Percentiles rank a stretch among this genome's conserved stretches.
These are phyloP conservation scores for Skeletonema costatum DNA, from an alignment of 108 stramenopile genomes.

Conservation along the genomic window DNA sequence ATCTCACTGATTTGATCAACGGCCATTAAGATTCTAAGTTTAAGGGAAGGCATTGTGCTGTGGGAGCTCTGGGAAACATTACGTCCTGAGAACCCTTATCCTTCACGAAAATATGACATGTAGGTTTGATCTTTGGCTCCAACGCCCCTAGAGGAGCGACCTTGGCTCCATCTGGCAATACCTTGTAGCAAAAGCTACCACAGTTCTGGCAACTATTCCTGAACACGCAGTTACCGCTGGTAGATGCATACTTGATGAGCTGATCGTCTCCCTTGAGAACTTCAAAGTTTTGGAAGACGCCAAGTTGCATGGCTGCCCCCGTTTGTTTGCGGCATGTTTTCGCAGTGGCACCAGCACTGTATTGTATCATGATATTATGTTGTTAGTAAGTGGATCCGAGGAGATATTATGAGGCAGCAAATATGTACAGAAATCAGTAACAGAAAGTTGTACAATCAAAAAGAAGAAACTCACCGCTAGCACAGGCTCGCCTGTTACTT, in stretches of 20 bases:
- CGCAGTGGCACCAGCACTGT: conserved; percentile 46
- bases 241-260: conserved; percentile 30
- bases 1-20: background rate
- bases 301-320: conserved; percentile 49
- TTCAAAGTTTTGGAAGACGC: conserved; percentile 36
- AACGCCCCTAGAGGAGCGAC: conserved; percentile 48
- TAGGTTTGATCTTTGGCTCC: conserved; percentile 34
- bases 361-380: background rate
- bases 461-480: conserved; percentile 16
- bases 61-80: conserved; percentile 45
- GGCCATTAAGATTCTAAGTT: background rate
- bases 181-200: conserved; percentile 50
- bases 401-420: too few relatives aligned
- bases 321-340: conserved; percentile 31
- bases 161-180: conserved; percentile 9
- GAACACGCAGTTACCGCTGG: conserved; percentile 19
- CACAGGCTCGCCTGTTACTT: conserved; percentile 37
- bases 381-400: too few relatives aligned
- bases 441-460: too few relatives aligned
- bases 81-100: conserved; percentile 51
- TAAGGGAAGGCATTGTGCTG: conserved; percentile 49
- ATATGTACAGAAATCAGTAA: too few relatives aligned
- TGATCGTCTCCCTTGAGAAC: conserved; percentile 40
- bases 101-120: conserved; percentile 51
- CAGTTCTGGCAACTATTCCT: conserved; percentile 43